Evolutionary conservation across 139 green algal species (phyloP), one percentile per base, ranked within the genome.

Genomic region (Haematococcus lacustris): DNA sequence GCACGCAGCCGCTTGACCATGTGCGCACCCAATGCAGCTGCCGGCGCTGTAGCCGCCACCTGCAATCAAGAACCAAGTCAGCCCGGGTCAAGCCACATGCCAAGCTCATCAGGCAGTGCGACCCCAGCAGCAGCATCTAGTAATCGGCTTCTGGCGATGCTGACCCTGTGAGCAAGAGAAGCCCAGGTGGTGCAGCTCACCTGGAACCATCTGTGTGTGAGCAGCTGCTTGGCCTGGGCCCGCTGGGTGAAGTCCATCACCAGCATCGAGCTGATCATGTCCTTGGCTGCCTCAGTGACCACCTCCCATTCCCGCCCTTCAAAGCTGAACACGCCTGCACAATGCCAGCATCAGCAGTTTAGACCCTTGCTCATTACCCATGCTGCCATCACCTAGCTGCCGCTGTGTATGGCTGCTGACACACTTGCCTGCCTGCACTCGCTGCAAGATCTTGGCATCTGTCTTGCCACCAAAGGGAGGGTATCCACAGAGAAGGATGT

Each of bases 201-300:
- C 76, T 85, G 76, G 80, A 85, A 85, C 80, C 80, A 85, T 5
- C 80, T 53, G 39, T 85, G 80, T 70, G 77, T 51, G 64, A 81
- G 53, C 32, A 87, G 78, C 66, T 80, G 65, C 73, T 87, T 81
- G 13, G 91, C 90, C 0, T 82, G 90, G 30, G 90, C 80, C 3
- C 93, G 82, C 47, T 91, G 86, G 35, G 70, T 82, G 34, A 89
- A 83, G 78, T 97, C 85, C 77, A 89, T 78, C 28, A 85, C 79
- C 62, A 96, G 83, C 89, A 96, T 93, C n/a, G 75, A n/a, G 5
- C 50, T 61, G 62, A 94, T 86, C 70, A 84, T 89, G 76, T 92
- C 86, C 84, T 94, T 92, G n/a, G 90, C 89, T 0, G 66, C 72
- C 66, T 79, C 73, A 9, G 83, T 88, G n/a, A 93, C 86, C 60